A percentile compares a stretch with the other conserved stretches of the same genome.
Conservation (phyloP, 768 basidiomycete species). For the Kwoniella sp. region DNA sequence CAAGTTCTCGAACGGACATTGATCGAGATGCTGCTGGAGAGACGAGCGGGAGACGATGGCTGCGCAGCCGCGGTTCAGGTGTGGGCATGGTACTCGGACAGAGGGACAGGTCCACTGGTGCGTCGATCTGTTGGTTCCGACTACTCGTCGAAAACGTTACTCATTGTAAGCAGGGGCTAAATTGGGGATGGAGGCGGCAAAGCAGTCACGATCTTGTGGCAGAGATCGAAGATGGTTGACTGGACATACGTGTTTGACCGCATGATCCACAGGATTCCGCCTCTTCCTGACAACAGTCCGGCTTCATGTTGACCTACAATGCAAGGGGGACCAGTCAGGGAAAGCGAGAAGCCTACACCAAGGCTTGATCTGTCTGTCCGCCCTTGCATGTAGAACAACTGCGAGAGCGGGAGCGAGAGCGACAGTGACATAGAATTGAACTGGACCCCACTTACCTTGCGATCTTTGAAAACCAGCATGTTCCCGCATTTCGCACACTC, state of each 20-base stretch:
- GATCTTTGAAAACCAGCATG: slow-evolving; percentile 33
- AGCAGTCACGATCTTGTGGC: background rate
- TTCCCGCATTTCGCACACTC: slow-evolving; percentile 39
- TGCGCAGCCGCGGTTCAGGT: slow-evolving; percentile 33
- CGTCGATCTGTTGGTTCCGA: slow-evolving; percentile 13
- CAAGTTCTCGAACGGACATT: slow-evolving; percentile 38
- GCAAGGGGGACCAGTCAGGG: no score
- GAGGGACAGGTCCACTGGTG: slow-evolving; percentile 41
- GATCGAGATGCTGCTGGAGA: slow-evolving; percentile 28
- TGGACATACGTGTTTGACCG: slow-evolving; percentile 25
- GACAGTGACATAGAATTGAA: no score
- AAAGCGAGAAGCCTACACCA: no score
- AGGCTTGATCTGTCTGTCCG: no score
- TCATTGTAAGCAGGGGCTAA: background rate
- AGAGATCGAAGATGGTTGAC: background rate
- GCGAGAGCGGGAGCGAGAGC: no score
- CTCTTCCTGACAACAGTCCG: slow-evolving; percentile 5
- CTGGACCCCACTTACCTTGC: slow-evolving; percentile 23
- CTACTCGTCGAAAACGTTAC: slow-evolving; percentile 8
- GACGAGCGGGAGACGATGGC: slow-evolving; percentile 25
- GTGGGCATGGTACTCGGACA: slow-evolving; percentile 34
- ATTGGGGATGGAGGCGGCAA: background rate
- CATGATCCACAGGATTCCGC: slow-evolving; percentile 22
- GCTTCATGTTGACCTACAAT: slow-evolving; percentile 9
- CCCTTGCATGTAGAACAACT: no score